These are phyloP conservation scores for Penicillium canariense DNA, from an alignment of 495 filamentous ascomycete species.

Conservation along the genomic window DNA sequence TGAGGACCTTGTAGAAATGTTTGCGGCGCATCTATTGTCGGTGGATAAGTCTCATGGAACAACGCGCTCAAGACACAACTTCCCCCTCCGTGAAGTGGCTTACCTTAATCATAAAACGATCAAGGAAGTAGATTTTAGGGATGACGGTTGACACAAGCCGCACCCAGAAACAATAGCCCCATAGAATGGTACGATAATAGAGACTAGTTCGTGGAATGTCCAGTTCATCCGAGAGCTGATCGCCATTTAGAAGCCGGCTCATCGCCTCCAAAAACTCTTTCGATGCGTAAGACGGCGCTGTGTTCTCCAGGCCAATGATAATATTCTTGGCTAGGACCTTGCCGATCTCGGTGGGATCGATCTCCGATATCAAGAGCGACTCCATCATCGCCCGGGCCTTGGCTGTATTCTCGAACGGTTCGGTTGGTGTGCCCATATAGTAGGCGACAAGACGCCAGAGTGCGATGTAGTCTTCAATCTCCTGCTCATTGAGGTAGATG, in stretches of 20 bases:
- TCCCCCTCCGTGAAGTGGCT: slow-evolving; percentile 15
- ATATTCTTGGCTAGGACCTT: slow-evolving; percentile 70
- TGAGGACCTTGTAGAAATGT: slow-evolving; percentile 52
- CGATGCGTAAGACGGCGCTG: slow-evolving; percentile 62
- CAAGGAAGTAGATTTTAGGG: slow-evolving; percentile 55
- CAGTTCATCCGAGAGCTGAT: slow-evolving; percentile 56
- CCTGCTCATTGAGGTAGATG: slow-evolving; percentile 59
- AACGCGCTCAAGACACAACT: neutral
- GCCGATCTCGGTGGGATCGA: slow-evolving; percentile 60
- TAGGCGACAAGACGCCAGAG: slow-evolving; percentile 74
- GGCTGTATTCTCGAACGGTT: slow-evolving; percentile 51
- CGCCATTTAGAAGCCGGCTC: slow-evolving; percentile 68
- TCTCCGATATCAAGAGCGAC: slow-evolving; percentile 57
- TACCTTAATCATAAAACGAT: slow-evolving; percentile 55
- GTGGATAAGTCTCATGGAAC: neutral
- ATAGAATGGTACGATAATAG: slow-evolving; percentile 60
- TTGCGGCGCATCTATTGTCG: slow-evolving; percentile 42
- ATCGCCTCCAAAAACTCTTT: slow-evolving; percentile 62
- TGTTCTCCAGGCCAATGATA: slow-evolving; percentile 59
- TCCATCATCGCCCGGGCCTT: slow-evolving; percentile 64
- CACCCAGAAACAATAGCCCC: slow-evolving; percentile 68
- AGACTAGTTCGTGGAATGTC: slow-evolving; percentile 53
- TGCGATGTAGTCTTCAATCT: slow-evolving; percentile 67
- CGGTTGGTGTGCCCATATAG: slow-evolving; percentile 66
- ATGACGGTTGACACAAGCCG: slow-evolving; percentile 52